Evolutionary conservation across 139 green algal genomes (phyloP).

Genomic region (Picochlorum costavermella): DNA sequence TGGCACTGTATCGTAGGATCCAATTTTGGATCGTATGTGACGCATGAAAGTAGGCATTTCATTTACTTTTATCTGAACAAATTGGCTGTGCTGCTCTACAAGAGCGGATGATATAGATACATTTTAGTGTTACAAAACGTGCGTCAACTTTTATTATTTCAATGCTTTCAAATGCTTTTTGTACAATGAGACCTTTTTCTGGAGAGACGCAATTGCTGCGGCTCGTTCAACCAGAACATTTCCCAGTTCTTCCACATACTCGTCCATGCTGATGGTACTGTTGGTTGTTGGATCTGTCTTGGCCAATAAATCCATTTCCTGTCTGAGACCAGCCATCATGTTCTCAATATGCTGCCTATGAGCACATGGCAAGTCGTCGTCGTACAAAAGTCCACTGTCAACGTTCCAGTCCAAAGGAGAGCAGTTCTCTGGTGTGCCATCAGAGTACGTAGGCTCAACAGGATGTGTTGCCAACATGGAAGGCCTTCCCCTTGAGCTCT

Average conservation of each 20-base stretch:
- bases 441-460: not conserved
- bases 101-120: slow-evolving; percentile 71
- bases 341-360: slow-evolving; percentile 83
- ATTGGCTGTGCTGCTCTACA: slow-evolving; percentile 82
- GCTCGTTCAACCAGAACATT: slow-evolving; percentile 18
- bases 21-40: slow-evolving; percentile 91
- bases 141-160: not conserved
- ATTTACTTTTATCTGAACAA: slow-evolving; percentile 94
- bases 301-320: slow-evolving; percentile 60
- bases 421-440: slow-evolving; percentile 10
- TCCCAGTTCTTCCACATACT: slow-evolving; percentile 22
- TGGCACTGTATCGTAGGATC: slow-evolving; percentile 98
- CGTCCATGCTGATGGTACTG: slow-evolving; percentile 7
- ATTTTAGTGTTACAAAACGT: not conserved
- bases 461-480: too few species aligned
- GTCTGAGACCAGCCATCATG: slow-evolving; percentile 74
- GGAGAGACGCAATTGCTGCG: slow-evolving; percentile 18
- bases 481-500: too few species aligned
- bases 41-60: slow-evolving; percentile 97
- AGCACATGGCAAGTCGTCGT: slow-evolving; percentile 79
- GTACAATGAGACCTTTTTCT: slow-evolving; percentile 16
- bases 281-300: slow-evolving; percentile 24
- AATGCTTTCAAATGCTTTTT: slow-evolving; percentile 1
- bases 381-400: slow-evolving; percentile 65
- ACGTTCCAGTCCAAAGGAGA: not conserved